Base-by-base conservation (phyloP, 2,329 filamentous ascomycete genomes). In the Aspergillus sp. region DNA sequence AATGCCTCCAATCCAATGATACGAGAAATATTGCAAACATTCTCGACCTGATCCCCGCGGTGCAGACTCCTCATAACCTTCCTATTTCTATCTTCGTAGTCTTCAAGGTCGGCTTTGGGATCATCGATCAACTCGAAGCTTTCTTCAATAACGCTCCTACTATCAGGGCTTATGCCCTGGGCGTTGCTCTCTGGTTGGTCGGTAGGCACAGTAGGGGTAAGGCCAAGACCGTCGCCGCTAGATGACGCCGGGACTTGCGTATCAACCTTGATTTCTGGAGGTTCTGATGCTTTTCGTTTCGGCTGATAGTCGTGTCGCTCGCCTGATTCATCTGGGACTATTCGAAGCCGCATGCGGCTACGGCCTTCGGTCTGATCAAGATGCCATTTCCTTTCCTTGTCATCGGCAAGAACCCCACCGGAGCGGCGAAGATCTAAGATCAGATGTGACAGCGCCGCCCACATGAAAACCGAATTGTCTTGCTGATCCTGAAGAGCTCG, bases 41-140 rank as follows among this genome's bases (percentile, higher is more conserved):
- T 90, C 73, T 97, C 91, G 2, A 99, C 94, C 57, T 93, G 86
- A 69, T 99, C 95, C 5, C 93, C 92, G 12, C 90, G 89, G 67
- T 96, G 90, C 11, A 99, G 82, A 63, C 92, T 94, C 54, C 95
- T 86, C 92, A 98, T 96, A 49, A 99, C 94, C 75, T 97, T 97
- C 49, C 96, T 86, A 70, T 99, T 98, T 80, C 97, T 98, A 75
- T 99, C 96, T 75, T 99, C 96, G 63, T 96, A 96, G 1, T 88
- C 89, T 65, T 95, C 92, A 26, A 91, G 85, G 46, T 90, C 87
- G 58, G 94, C 90, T 68, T 92, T 92, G 0, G 94, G 93, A 62
- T 97, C 94, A 61, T 98, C 93, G 6, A 99, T 89, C 65, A 99
- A 86, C 76, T 99, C 95, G 71, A 96, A 99, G 65, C 96, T 96